Base-by-base conservation (phyloP, 129 eudicot genomes). In the Gnaphalium uliginosum region DNA sequence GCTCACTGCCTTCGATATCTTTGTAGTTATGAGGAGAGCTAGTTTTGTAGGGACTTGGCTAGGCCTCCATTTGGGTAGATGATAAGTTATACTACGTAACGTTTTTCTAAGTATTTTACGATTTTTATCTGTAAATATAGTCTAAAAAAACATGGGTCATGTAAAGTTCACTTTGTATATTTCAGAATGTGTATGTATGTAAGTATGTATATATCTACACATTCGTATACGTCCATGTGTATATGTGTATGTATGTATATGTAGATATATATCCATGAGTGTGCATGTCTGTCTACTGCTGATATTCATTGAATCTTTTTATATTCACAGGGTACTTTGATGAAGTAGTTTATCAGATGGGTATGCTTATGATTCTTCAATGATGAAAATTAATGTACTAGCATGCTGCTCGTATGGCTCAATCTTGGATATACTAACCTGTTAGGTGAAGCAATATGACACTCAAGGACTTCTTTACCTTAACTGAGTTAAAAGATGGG, bases 401-500 rank as follows among this genome's bases (percentile, higher is more conserved):
- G 68, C 37, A 48, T 54, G n/a, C 64, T 48, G 59, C 43, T 69
- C 74, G 62, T 75, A 26, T 22, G 27, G 75, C 41, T 82, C 41
- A 68, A 73, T 69, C 57, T 68, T 71, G 73, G 75, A 74, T 69
- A 80, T 53, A 81, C 54, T 71, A 72, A 80, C 68, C 75, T 61
- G 54, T 65, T 46, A 75, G 71, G 65, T 81, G 61, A 77, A 76
- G 37, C 72, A 85, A 83, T 57, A 92, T 92, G 98, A 77, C 90
- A 43, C 89, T 87, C n/a, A 88, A 89, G 78, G 86, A 90, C 81
- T 93, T 93, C 82, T 88, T 93, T 79, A 90, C 95, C 64, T 73
- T 63, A 74, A 69, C 89, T 46, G 98, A 93, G 92, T 79, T 86
- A 86, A 86, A 85, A 85, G 86, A 90, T 82, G 98, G 98, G 83